phyloP scores from a whole-genome alignment of 176 grass and related monocot species.

The Musa schizocarpa region DNA sequence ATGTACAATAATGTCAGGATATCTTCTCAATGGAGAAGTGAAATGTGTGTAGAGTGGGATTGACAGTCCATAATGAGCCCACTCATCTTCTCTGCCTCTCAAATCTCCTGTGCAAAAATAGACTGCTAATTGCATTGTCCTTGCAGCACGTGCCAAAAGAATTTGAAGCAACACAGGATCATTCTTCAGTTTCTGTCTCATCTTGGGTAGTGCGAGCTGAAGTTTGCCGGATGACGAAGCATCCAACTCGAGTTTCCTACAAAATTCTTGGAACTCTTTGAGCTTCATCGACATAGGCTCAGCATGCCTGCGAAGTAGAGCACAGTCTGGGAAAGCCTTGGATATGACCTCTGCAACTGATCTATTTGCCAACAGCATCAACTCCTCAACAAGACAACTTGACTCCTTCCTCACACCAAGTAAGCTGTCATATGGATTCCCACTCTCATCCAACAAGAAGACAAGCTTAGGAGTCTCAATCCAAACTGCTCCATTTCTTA shows the following conservation, averaged over 20 bases:
- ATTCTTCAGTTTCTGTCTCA: slow-evolving; percentile 65
- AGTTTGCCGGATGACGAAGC: slow-evolving; percentile 81
- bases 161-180: slow-evolving; percentile 85
- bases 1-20: slow-evolving; percentile 94
- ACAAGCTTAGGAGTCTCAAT: slow-evolving; percentile 67
- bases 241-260: slow-evolving; percentile 69
- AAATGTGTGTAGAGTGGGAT: slow-evolving; percentile 87
- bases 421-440: slow-evolving; percentile 59
- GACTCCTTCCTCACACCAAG: slow-evolving; percentile 49
- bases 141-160: slow-evolving; percentile 83
- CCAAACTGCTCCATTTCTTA: slow-evolving; percentile 67
- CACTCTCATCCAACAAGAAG: slow-evolving; percentile 81
- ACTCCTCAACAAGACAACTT: slow-evolving; percentile 79
- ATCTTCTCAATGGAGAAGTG: slow-evolving; percentile 85
- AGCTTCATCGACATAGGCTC: slow-evolving; percentile 65
- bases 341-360: slow-evolving; percentile 94
- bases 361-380: slow-evolving; percentile 91
- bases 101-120: slow-evolving; percentile 79
- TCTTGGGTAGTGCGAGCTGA: slow-evolving; percentile 68
- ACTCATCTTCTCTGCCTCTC: slow-evolving; percentile 64
- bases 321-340: slow-evolving; percentile 65
- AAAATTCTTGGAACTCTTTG: slow-evolving; percentile 76
- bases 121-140: slow-evolving; percentile 69
- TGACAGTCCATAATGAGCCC: slow-evolving; percentile 78
- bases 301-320: slow-evolving; percentile 82